Evolutionary conservation across 257 asterid species (phyloP).

Genomic region (Vinca minor): DNA sequence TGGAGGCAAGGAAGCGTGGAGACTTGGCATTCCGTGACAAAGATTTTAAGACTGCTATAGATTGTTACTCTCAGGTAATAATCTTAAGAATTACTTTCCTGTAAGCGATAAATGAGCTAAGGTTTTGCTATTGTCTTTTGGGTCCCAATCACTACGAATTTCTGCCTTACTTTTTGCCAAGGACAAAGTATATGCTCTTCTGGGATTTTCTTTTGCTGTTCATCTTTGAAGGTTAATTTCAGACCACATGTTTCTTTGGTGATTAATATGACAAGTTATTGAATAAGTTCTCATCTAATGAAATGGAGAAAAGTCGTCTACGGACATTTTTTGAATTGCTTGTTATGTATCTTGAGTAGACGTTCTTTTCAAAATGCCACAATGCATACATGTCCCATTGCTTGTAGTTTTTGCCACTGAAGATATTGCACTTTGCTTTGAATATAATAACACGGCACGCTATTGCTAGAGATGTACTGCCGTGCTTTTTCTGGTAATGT

Average conservation of each 20-base stretch:
- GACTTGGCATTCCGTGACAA: conserved; percentile 95
- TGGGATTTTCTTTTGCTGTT: neutral
- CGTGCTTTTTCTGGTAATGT: no score
- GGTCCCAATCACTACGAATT: neutral
- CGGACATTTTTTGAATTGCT: neutral
- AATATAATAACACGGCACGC: no score
- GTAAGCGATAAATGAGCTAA: neutral
- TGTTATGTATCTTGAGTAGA: neutral
- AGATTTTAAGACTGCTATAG: conserved; percentile 76
- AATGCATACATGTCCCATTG: neutral
- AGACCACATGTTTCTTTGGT: neutral
- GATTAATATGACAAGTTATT: neutral
- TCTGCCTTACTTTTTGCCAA: neutral
- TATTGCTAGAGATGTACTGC: no score
- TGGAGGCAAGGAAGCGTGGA: conserved; percentile 90
- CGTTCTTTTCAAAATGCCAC: neutral
- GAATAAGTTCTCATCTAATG: neutral
- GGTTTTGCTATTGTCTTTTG: neutral
- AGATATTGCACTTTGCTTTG: neutral
- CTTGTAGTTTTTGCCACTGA: neutral
- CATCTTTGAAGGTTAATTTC: neutral
- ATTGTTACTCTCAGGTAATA: conserved; percentile 12
- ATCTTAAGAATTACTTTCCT: neutral
- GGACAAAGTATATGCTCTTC: no score
- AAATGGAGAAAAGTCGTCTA: neutral